Base-by-base conservation (phyloP, 2,329 filamentous ascomycete species). In the Penicillium glabrum region DNA sequence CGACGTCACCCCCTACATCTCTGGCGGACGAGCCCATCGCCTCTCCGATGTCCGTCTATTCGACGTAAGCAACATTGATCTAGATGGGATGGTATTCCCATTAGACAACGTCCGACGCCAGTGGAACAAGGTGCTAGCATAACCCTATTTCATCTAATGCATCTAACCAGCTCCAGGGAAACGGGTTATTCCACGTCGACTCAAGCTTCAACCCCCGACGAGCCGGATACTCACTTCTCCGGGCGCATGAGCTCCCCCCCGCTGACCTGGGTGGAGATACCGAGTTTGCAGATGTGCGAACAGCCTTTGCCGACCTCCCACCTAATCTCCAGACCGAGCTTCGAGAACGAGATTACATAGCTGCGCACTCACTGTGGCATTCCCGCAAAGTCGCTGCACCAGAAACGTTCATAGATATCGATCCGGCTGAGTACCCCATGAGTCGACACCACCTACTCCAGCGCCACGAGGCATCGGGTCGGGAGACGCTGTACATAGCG, bases 41-140 rank as follows among this genome's bases (percentile, higher is more conserved):
- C 79, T 82, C 59, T 63, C 69, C 2, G 75, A 80, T 58, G 71
- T 77, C 43, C 80, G 85, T 66, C 75, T 86, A 1, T 86, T 86
- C 66, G 84, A 86, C 61, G 82, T 82, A 0, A 76, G 80, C 51
- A 86, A 86, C 66, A 70, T 85, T 13, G 77, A 83, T 48, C 73
- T 75, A 2, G 76, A 83, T 43, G 79, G 78, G 45, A 68, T 69
- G 1, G 62, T 82, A 2, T 71, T 81, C n/a, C 69, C 75, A 35
- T 61, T 75, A 3, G 71, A 75, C 51, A 74, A 71, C 52, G 71
- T 76, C 21, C 74, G 79, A 23, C 72, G 72, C 13, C 73, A 78
- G 47, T 70, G 72, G 56, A 77, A 75, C 61, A 70, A 73, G 65
- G 76, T 77, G 54, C 10, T 2, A 39, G 21, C 23, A 24, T 23